Conservation (phyloP, 805 yeast species). For the Ogataea neopini region DNA sequence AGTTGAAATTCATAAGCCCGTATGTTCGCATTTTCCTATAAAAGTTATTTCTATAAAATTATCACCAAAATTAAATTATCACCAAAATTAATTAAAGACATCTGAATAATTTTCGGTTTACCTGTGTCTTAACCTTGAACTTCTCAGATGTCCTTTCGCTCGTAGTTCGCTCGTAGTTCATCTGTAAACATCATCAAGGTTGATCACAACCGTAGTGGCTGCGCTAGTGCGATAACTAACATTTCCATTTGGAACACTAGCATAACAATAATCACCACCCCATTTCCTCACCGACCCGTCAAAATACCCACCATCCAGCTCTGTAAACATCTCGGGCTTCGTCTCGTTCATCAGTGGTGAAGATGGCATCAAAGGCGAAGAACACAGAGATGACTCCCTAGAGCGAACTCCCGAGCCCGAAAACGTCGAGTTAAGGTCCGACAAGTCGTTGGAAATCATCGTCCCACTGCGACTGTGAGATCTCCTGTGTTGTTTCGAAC, state of each 20-base stretch:
- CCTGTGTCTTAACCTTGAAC: no score
- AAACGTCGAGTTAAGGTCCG: slow-evolving; percentile 2
- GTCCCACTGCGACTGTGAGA: slow-evolving; percentile 17
- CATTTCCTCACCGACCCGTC: not conserved
- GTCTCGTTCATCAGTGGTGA: slow-evolving; percentile 10
- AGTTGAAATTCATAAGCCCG: not conserved
- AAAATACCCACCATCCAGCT: not conserved
- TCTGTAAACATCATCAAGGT: slow-evolving; percentile 23
- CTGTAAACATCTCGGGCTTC: not conserved
- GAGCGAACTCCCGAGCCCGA: slow-evolving; percentile 6
- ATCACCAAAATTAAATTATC: not conserved
- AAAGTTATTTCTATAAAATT: not conserved
- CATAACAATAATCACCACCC: slow-evolving; percentile 3
- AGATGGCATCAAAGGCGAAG: slow-evolving; percentile 11
- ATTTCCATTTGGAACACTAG: not conserved
- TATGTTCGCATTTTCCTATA: not conserved
- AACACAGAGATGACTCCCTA: slow-evolving; percentile 7
- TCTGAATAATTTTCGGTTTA: no score
- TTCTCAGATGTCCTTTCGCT: no score
- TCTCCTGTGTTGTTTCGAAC: slow-evolving; percentile 14
- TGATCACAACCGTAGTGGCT: slow-evolving; percentile 11
- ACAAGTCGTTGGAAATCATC: slow-evolving; percentile 15
- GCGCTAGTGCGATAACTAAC: slow-evolving; percentile 4
- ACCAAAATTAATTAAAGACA: no score
- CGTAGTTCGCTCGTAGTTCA: no score